Conservation (phyloP, 2,329 filamentous ascomycete genomes). For the Fusarium citri region DNA sequence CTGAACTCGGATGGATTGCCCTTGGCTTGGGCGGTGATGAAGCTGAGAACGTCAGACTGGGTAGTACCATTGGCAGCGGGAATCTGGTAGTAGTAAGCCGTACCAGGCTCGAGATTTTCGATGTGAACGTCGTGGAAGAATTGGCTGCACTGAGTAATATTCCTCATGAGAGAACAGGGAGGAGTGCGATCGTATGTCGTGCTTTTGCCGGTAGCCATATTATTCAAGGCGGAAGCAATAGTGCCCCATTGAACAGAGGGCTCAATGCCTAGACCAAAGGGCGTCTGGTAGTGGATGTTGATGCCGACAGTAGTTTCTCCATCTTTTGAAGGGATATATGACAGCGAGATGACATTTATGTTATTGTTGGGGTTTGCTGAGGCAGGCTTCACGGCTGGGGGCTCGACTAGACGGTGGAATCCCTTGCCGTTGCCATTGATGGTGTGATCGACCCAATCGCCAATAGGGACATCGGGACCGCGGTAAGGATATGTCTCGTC, state of each 20-base stretch:
- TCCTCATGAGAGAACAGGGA: background rate
- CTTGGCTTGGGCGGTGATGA: background rate
- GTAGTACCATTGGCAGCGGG: background rate
- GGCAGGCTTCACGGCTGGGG: background rate
- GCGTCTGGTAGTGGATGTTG: conserved; percentile 1
- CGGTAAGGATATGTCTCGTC: conserved; percentile 1
- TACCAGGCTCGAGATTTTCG: background rate
- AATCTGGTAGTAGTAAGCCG: conserved; percentile 2
- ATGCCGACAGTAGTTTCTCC: background rate
- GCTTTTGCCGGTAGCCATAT: background rate
- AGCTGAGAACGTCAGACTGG: background rate
- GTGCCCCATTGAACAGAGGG: accelerated
- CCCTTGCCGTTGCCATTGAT: background rate
- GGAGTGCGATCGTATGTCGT: conserved; percentile 3
- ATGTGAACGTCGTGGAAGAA: conserved; percentile 10
- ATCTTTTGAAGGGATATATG: background rate
- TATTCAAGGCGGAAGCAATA: background rate
- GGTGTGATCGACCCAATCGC: background rate
- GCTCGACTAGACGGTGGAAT: background rate
- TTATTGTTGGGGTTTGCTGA: background rate
- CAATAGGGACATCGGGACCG: background rate
- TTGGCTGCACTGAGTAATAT: background rate
- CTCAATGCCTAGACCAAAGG: accelerated
- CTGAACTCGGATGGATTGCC: background rate
- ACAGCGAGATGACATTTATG: conserved; percentile 6